A percentile compares a stretch with the other conserved stretches of the same genome.
These are phyloP conservation scores for Fusarium euwallaceae DNA, from an alignment of 2,329 filamentous ascomycete genomes.

Conservation along the genomic window DNA sequence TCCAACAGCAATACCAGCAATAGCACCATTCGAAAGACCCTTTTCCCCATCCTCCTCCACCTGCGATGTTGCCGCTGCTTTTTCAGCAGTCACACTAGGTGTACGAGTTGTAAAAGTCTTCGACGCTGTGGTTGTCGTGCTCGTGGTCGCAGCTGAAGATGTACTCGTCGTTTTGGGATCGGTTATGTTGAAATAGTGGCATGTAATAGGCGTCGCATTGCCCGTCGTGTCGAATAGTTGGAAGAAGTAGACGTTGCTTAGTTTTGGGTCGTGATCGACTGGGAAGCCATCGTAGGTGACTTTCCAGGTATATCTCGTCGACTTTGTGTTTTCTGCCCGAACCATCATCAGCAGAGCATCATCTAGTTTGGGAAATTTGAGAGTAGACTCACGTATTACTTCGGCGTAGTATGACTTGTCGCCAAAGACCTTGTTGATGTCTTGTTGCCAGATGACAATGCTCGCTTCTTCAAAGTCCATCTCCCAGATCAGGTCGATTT, in stretches of 20 bases:
- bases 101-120: background rate
- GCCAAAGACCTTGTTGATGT: background rate
- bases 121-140: background rate
- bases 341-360: background rate
- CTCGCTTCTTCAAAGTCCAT: slow-evolving; percentile 5
- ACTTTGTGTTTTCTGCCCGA: background rate
- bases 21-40: background rate
- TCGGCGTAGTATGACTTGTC: background rate
- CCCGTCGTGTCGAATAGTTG: background rate
- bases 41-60: background rate
- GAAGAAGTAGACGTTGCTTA: slow-evolving; percentile 16
- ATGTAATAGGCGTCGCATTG: background rate
- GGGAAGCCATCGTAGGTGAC: slow-evolving; percentile 11
- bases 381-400: background rate
- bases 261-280: background rate
- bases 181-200: slow-evolving; percentile 15
- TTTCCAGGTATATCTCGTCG: slow-evolving; percentile 1
- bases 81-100: background rate
- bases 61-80: background rate
- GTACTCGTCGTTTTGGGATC: background rate
- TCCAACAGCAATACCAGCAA: slow-evolving; percentile 7
- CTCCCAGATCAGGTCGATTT: slow-evolving; percentile 11
- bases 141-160: background rate
- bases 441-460: slow-evolving; percentile 7
- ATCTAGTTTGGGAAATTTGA: background rate